Evolutionary conservation across 169 alveolate species (phyloP), one percentile per base, ranked within the genome.

Genomic region (Besnoitia besnoiti): DNA sequence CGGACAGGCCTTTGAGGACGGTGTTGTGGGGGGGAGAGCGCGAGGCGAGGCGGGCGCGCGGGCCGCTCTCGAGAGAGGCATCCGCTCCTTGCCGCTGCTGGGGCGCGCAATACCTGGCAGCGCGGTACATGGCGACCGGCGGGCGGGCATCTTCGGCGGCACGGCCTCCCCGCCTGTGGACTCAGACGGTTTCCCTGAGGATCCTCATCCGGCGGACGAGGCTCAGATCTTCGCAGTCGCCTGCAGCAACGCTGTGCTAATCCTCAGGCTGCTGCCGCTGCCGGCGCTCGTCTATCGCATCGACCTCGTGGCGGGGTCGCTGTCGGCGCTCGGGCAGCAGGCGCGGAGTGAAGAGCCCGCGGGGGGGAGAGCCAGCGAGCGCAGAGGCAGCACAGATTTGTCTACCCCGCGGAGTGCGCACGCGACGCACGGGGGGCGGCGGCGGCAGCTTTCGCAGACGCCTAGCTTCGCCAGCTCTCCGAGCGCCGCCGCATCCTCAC

Each of bases 181-280:
- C n/a, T n/a, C n/a, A 5, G 67, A 55, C n/a, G 67, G 3, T 37
- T 14, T n/a, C 42, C n/a, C 21, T 67, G 46, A n/a, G 33, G n/a
- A 30, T 5, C 39, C 39, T 24, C 80, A 67, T 67, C 46, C 80
- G 7, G 80, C 80, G 47, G 80, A 67, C 42, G 80, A 67, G 44
- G 80, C 87, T 8, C 87, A 42, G n/a, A 16, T 77, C 61, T 12
- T 42, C 40, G 87, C 61, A 0, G 59, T 77, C 8, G 87, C 59
- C 4, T 77, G 87, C 55, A 77, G 87, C 55, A 27, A 77, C 49
- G 87, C 87, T 3, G 59, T 77, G 16, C 59, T 77, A 10, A 8
- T 77, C 21, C 40, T 77, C 33, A 21, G n/a, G 49, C 47, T 77
- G 61, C 61, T 2, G 37, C 87, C 87, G 10, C 59, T 8, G n/a